Evolutionary conservation across 768 basidiomycete genomes (phyloP).

Genomic region (Lactifluus hygrophoroides): DNA sequence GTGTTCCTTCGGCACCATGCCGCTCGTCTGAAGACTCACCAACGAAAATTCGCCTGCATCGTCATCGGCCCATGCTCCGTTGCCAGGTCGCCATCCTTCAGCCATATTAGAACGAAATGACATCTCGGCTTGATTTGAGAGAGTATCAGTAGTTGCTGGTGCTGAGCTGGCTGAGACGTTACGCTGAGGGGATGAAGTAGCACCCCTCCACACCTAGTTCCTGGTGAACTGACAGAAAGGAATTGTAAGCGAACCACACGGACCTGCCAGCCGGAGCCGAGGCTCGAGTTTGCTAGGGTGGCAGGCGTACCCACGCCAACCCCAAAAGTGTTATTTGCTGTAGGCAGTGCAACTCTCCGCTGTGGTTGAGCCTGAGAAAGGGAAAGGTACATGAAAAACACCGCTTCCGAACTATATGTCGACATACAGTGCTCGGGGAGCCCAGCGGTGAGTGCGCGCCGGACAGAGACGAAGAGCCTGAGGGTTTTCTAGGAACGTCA

Average conservation of each 20-base stretch:
- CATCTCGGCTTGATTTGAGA: constrained; percentile 37
- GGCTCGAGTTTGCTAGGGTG: constrained; percentile 35
- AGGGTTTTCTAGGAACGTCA: constrained; percentile 49
- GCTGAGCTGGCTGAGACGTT: constrained; percentile 58
- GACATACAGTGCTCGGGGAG: constrained; percentile 50
- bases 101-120: constrained; percentile 38
- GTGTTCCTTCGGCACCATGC: not conserved
- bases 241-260: constrained; percentile 22
- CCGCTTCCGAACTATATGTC: not conserved
- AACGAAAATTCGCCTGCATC: constrained; percentile 37
- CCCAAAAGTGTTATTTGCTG: constrained; percentile 43
- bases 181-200: constrained; percentile 41
- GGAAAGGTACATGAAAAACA: constrained; percentile 11
- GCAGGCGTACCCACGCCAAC: constrained; percentile 41
- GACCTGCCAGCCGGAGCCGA: constrained; percentile 65
- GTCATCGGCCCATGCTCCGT: constrained; percentile 54
- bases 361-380: constrained; percentile 33
- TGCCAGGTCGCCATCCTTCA: constrained; percentile 49
- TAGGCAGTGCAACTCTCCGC: constrained; percentile 37
- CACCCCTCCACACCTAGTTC: constrained; percentile 51
- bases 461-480: constrained; percentile 61
- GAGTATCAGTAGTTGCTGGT: constrained; percentile 42
- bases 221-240: constrained; percentile 25
- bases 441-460: constrained; percentile 51
- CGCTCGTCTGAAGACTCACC: constrained; percentile 29